Conservation (phyloP, 2,329 filamentous ascomycete genomes). For the Colletotrichum scovillei region DNA sequence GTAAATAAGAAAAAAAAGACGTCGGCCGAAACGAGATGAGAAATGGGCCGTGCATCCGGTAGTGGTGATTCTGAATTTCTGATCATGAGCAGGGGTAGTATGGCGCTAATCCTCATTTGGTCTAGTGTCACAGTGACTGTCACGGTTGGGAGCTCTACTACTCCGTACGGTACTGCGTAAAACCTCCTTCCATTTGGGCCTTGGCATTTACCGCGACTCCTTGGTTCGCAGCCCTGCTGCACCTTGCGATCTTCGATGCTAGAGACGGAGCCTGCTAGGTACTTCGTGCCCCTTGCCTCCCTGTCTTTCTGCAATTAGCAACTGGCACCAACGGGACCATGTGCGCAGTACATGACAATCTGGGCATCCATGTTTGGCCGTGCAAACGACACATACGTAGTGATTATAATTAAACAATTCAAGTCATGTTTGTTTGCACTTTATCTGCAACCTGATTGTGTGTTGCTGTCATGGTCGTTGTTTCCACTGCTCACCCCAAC, state of each 20-base stretch:
- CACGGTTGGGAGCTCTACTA: not conserved
- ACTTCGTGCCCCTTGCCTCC: not conserved
- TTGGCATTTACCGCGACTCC: not conserved
- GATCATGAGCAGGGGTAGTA: not conserved
- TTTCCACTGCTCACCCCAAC: not conserved
- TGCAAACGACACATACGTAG: not conserved
- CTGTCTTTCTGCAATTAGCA: not conserved
- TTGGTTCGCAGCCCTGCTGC: not conserved
- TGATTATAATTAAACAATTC: not conserved
- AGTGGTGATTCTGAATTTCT: not conserved
- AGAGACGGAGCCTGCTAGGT: not conserved
- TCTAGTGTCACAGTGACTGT: not conserved
- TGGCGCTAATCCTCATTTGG: not conserved
- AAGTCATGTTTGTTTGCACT: not conserved
- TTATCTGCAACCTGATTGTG: not conserved
- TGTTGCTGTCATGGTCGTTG: not conserved
- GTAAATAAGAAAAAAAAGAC: not conserved
- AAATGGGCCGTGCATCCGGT: not conserved
- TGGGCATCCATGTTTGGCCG: not conserved
- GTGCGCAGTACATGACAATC: too few relatives aligned
- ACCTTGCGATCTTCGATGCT: not conserved
- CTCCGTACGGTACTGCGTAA: too few relatives aligned
- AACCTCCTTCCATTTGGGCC: too few relatives aligned
- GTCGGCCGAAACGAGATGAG: not conserved
- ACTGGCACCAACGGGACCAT: too few relatives aligned